phyloP scores from a whole-genome alignment of 345 rosid species.

The Camelina sativa region DNA sequence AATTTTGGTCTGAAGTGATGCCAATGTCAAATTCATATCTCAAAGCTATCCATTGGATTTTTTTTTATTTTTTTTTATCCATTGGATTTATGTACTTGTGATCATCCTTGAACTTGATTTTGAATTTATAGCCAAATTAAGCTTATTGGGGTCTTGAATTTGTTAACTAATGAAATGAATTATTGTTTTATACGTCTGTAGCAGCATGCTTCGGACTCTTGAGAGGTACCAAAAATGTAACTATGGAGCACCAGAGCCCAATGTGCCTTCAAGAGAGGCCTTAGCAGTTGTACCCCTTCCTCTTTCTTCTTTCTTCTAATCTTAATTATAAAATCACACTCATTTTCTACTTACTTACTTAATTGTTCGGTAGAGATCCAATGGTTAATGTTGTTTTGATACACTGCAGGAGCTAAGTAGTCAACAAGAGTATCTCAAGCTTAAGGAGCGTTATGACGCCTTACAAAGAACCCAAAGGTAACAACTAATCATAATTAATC shows the following conservation, averaged over 20 bases:
- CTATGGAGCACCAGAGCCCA: slow-evolving; percentile 94
- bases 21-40: slow-evolving; percentile 35
- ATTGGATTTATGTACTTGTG: slow-evolving; percentile 39
- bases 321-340: not conserved
- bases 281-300: slow-evolving; percentile 56
- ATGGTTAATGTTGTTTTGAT: slow-evolving; percentile 1
- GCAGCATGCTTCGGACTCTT: slow-evolving; percentile 88
- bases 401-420: slow-evolving; percentile 73
- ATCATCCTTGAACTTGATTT: not conserved
- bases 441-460: slow-evolving; percentile 85
- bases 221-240: slow-evolving; percentile 98
- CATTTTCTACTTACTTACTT: not conserved
- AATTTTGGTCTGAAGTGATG: slow-evolving; percentile 20
- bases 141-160: not conserved
- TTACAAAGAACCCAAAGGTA: slow-evolving; percentile 85
- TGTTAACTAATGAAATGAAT: not conserved
- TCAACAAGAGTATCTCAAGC: slow-evolving; percentile 92
- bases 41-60: slow-evolving; percentile 45
- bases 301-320: not conserved
- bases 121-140: not conserved
- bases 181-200: slow-evolving; percentile 7
- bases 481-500: not conserved
- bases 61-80: no score
- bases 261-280: slow-evolving; percentile 81
- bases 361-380: not conserved